Base-by-base conservation (phyloP, 352 stramenopile species). In the Elongisporangium senticosum region DNA sequence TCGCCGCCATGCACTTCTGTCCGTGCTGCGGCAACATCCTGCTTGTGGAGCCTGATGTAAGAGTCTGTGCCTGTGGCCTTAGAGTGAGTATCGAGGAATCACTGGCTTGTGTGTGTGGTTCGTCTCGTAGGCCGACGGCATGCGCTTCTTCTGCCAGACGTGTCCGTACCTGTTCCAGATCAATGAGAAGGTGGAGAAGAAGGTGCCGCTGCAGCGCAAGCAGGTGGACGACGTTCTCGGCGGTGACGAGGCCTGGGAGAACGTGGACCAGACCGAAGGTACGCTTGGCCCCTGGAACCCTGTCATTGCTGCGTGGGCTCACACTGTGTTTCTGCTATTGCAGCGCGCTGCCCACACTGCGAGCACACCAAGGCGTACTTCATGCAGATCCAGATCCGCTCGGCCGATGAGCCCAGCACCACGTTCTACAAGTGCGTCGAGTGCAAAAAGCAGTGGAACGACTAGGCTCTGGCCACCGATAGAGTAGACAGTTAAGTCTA, bases 351-450 rank as follows among this genome's bases (percentile, higher is more conserved):
- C 74, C 96, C 97, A 3, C 79, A 91, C 66, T 99, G 97, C 69
- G 87, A 96, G 68, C 86, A 96, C 75, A 91, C 83, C 47, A 91
- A 98, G 72, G 98, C 98, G 13, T 99, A 99, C 79, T 99, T 99
- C 81, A 99, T 99, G 95, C 97, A 99, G 83, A 99, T 99, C 75
- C 97, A 99, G 83, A 99, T 99, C 79, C 86, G 98, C 50, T 99
- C 95, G 58, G 97, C 97, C 7, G 96, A 99, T 65, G 96, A 99
- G 69, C 96, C 96, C 5, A 99, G 98, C 86, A 99, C 97, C 49
- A 97, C 97, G n/a, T 99, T 99, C 79, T 99, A 99, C 86, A 99
- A 98, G 73, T 99, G 97, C 72, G 92, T 97, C 37, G 90, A 97
- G 63, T 99, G 97, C 76, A 96, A 93, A 62, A 91, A 98, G 77